These are phyloP conservation scores for Sugiyamaella valdiviana DNA, from an alignment of 805 yeast species.

Conservation along the genomic window DNA sequence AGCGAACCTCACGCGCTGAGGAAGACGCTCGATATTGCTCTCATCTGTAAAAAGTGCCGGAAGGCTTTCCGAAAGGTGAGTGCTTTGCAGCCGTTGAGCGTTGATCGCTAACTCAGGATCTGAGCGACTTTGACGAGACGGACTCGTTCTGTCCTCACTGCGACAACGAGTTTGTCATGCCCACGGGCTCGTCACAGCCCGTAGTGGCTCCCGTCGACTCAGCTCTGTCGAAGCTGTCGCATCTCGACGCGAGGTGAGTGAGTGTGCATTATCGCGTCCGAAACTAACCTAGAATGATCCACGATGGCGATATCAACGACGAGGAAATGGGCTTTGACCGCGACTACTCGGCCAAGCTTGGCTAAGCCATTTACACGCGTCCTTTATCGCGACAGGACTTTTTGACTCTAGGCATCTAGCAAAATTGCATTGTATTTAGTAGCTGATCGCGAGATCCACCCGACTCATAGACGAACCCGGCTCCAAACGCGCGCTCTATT, in stretches of 20 bases:
- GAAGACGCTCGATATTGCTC: conserved; percentile 29
- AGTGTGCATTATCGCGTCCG: not conserved
- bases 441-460: no score
- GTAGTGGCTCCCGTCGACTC: conserved; percentile 12
- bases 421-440: no score
- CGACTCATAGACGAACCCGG: no score
- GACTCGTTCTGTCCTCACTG: conserved; percentile 33
- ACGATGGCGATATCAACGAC: conserved; percentile 27
- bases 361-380: conserved; percentile 10
- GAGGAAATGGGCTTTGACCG: conserved; percentile 25
- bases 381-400: no score
- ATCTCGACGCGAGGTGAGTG: conserved; percentile 18
- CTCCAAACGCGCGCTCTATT: no score
- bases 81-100: not conserved
- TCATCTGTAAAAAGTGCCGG: conserved; percentile 31
- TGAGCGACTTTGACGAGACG: conserved; percentile 31
- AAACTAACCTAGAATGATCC: conserved; percentile 26
- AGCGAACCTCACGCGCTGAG: conserved; percentile 27
- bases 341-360: conserved; percentile 19
- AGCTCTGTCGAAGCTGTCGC: conserved; percentile 14
- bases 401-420: no score
- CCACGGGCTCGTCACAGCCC: conserved; percentile 13
- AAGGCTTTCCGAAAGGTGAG: conserved; percentile 30
- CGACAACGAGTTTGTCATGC: conserved; percentile 30
- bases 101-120: conserved; percentile 17